Base-by-base conservation (phyloP, 1,284 basidiomycete genomes). In the Neotropicomus parvogracilis region DNA sequence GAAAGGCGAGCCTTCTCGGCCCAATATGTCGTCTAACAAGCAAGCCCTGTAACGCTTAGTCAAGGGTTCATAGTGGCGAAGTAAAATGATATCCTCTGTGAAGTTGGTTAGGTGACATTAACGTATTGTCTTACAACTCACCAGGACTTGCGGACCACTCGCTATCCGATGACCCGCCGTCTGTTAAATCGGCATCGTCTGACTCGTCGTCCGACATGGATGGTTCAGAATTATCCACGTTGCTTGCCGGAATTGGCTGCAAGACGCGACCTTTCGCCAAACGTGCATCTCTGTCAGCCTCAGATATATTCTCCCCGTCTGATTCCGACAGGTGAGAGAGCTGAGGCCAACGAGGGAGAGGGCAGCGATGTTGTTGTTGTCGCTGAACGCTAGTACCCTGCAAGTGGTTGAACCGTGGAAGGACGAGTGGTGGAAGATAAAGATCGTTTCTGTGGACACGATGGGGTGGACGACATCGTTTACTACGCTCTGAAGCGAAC, bases 181-280 rank as follows among this genome's bases (percentile, higher is more conserved):
- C 81, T 3, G 79, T 83, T 35, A 84, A 56, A 58, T 83, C 83
- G 28, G 77, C 80, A 56, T 86, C 71, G 58, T 90, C 88, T 2
- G 88, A 90, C 64, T 91, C 88, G 54, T 90, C 88, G 45, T 79
- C 82, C 11, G 77, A 80, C 56, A 81, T 72, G 45, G 73, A 75
- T 26, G 60, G 58, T 42, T 80, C 75, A 6, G 79, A 72, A 26
- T 78, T 77, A n/a, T 68, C 66, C 32, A 53, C 59, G 31, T 57
- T 55, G 33, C 32, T 50, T 46, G 46, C 54, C 44, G 46, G 59
- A 43, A 54, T 65, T 43, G 54, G 70, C 4, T 72, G 77, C 13
- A 71, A 56, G 7, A 78, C 70, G 13, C 84, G 79, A 9, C 77
- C 78, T 53, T 72, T 73, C 80, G 83, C 81, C 48, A 88, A 64